Evolutionary conservation across 257 asterid species (phyloP).

Genomic region (Solanum phureja): DNA sequence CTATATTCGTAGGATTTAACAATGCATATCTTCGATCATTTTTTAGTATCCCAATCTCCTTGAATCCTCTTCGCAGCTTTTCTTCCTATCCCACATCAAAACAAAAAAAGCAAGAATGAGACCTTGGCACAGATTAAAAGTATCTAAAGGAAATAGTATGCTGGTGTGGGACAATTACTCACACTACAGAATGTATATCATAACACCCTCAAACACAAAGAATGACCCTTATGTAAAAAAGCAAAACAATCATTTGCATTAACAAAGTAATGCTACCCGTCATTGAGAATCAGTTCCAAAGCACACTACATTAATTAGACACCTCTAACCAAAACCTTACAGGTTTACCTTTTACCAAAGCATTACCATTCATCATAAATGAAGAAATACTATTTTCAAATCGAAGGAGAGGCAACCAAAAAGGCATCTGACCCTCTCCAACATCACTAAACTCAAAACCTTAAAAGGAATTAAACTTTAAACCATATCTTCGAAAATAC

Average conservation of each 20-base stretch:
- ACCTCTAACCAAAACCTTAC: neutral
- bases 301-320: neutral
- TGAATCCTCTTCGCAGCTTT: constrained; percentile 65
- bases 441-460: neutral
- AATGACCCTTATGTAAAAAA: neutral
- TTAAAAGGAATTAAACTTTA: neutral
- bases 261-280: neutral
- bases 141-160: neutral
- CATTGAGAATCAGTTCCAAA: neutral
- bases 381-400: neutral
- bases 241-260: neutral
- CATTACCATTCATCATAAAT: neutral
- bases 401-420: neutral
- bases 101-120: neutral
- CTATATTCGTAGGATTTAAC: constrained; percentile 93
- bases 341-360: neutral
- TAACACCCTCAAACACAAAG: neutral
- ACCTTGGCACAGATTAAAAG: neutral
- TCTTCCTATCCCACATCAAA: constrained; percentile 37
- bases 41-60: constrained; percentile 76
- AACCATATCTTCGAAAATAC: neutral
- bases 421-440: neutral
- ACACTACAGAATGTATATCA: neutral
- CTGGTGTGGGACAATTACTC: neutral
- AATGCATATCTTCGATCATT: constrained; percentile 41